phyloP scores from a whole-genome alignment of 2,329 filamentous ascomycete species.

The Fusarium caatingaense region DNA sequence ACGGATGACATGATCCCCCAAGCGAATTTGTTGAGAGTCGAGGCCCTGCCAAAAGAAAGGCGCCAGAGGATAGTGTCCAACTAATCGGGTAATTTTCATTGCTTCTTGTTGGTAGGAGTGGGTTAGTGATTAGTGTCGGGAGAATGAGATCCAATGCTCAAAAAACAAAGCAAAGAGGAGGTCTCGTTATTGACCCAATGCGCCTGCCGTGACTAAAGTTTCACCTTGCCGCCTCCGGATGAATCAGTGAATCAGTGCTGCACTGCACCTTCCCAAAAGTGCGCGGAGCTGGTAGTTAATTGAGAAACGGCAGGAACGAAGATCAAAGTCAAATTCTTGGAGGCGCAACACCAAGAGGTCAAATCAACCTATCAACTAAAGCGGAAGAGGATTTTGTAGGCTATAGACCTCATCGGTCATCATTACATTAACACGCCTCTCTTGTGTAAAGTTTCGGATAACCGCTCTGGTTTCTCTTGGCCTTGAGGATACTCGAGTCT shows the following conservation, averaged over 20 bases:
- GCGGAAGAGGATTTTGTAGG: not conserved
- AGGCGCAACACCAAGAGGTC: conserved; percentile 2
- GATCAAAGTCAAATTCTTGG: conserved; percentile 40
- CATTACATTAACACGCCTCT: conserved; percentile 1
- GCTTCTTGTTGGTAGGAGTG: not conserved
- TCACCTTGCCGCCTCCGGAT: conserved; percentile 36
- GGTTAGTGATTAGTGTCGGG: not conserved
- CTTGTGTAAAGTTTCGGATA: conserved; percentile 3
- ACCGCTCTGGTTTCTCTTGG: too few species aligned
- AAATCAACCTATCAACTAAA: not conserved
- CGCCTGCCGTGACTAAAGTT: not conserved
- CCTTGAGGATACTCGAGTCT: conserved; percentile 1
- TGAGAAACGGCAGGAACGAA: conserved; percentile 42
- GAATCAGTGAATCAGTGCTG: not conserved
- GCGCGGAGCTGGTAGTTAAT: not conserved
- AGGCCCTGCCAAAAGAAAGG: not conserved
- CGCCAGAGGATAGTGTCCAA: not conserved
- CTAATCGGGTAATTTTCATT: not conserved
- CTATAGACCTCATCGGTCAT: not conserved
- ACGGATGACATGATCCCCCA: not conserved
- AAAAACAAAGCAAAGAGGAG: not conserved
- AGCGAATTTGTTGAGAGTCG: not conserved
- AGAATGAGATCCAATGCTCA: not conserved
- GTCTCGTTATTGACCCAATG: conserved; percentile 9
- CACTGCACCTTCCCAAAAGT: not conserved